Base-by-base conservation (phyloP, 2,329 filamentous ascomycete genomes). In the Cladosporium phlei region DNA sequence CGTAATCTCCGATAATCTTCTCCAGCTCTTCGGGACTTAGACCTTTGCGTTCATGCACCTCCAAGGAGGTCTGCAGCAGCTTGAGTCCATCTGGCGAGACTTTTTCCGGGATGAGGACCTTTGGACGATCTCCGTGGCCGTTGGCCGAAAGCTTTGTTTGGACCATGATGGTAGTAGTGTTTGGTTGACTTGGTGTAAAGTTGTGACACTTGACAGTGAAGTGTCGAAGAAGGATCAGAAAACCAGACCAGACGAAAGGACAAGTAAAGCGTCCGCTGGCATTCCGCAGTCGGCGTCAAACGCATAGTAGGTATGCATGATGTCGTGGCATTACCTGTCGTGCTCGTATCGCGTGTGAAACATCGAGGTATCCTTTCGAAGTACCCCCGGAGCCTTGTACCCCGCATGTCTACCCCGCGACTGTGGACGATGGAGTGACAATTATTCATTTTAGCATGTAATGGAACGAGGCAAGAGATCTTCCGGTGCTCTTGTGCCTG, bases 41-140 rank as follows among this genome's bases (percentile, higher is more conserved):
- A 1, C 77, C 78, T 39, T 78, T 77, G 43, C 76, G 78, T 52
- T 82, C 79, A 60, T 91, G 79, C 25, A 91, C 84, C 17, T 87
- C 78, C 57, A 86, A 82, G 28, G 78, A 75, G 16, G 76, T 75
- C 25, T 77, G 74, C 28, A 91, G 75, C 16, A 90, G 69, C 14
- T 82, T 78, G 14, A 91, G 73, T 9, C 86, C 86, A 64, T 91
- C 86, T n/a, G 80, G 72, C 1, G 86, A 90, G 34, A 91, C 77
- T 63, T 88, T 89, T 61, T 91, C 86, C 1, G 86, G 82, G 30
- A 90, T 85, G 21, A 93, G 77, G 52, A 90, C 72, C 59, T 75
- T 78, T 1, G 72, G 44, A 9, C 35, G 37, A 21, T 27, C 34
- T 19, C 35, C 22, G 17, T 46, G 44, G 19, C 44, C 44, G 37